These are phyloP conservation scores for Lecanoromycetidae sp. DNA, from an alignment of 2,329 filamentous ascomycete species.

Conservation along the genomic window DNA sequence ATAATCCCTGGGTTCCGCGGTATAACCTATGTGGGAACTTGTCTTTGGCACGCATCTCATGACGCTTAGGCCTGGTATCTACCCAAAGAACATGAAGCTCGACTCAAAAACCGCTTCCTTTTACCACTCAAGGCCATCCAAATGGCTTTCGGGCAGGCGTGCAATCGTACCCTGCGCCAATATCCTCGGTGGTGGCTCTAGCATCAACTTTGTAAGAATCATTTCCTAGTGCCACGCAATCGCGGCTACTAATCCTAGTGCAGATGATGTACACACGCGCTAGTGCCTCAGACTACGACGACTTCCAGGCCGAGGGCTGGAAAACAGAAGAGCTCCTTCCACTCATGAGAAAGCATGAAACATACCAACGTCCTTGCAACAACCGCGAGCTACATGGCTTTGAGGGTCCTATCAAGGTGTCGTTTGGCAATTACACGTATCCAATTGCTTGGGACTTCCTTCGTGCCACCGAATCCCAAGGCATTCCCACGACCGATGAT, in stretches of 20 bases:
- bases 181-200: constrained; percentile 58
- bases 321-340: constrained; percentile 62
- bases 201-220: constrained; percentile 58
- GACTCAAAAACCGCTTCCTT: constrained; percentile 74
- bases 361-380: constrained; percentile 55
- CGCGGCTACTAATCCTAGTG: not conserved
- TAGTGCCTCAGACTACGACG: constrained; percentile 61
- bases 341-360: constrained; percentile 70
- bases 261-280: constrained; percentile 57
- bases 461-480: constrained; percentile 58
- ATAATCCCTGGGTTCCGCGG: constrained; percentile 51
- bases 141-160: constrained; percentile 57
- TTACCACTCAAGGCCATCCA: constrained; percentile 64
- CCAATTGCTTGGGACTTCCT: constrained; percentile 74
- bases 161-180: constrained; percentile 66
- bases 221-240: constrained; percentile 26
- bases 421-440: constrained; percentile 69
- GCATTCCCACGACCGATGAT: constrained; percentile 63
- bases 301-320: constrained; percentile 72
- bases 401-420: constrained; percentile 71
- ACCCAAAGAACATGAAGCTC: constrained; percentile 66
- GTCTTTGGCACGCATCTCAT: constrained; percentile 11
- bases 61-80: constrained; percentile 51
- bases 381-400: constrained; percentile 58
- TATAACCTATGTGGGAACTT: not conserved